Conservation (phyloP, 495 filamentous ascomycete genomes). For the Apodospora peruviana region DNA sequence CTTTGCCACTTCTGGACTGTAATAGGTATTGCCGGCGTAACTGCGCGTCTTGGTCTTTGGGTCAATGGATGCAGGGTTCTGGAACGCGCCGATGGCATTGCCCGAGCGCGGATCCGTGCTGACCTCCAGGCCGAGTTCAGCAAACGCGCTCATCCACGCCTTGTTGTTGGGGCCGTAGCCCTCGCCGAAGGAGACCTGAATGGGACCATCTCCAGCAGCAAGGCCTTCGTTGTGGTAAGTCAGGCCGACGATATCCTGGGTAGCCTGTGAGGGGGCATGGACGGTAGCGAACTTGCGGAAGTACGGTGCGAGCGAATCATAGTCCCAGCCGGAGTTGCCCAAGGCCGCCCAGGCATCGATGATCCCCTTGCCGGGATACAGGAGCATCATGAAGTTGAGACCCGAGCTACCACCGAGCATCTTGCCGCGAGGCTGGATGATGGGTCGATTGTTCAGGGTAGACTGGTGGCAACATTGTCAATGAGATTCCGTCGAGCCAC, state of each 20-base stretch:
- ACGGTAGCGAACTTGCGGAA: constrained; percentile 36
- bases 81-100: constrained; percentile 38
- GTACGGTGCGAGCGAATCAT: constrained; percentile 44
- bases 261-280: constrained; percentile 19
- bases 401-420: constrained; percentile 52
- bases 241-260: constrained; percentile 24
- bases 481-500: too few species aligned
- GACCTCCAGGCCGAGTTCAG: constrained; percentile 23
- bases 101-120: constrained; percentile 35
- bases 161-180: constrained; percentile 26
- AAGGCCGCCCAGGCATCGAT: constrained; percentile 51
- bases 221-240: constrained; percentile 29
- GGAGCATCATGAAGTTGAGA: constrained; percentile 49
- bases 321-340: constrained; percentile 51
- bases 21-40: constrained; percentile 35
- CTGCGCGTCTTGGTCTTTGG: constrained; percentile 32
- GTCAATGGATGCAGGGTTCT: constrained; percentile 39
- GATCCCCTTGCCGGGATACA: constrained; percentile 36
- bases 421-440: constrained; percentile 45
- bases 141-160: constrained; percentile 34
- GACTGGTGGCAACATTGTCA: constrained; percentile 16
- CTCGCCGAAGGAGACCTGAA: constrained; percentile 36
- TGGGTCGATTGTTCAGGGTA: constrained; percentile 24
- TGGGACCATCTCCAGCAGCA: constrained; percentile 24
- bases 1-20: constrained; percentile 23